A percentile compares a stretch with the other conserved stretches of the same genome.
Evolutionary conservation across 192 early-diverging fungal species (phyloP).

Genomic region (Coemansia sp.): DNA sequence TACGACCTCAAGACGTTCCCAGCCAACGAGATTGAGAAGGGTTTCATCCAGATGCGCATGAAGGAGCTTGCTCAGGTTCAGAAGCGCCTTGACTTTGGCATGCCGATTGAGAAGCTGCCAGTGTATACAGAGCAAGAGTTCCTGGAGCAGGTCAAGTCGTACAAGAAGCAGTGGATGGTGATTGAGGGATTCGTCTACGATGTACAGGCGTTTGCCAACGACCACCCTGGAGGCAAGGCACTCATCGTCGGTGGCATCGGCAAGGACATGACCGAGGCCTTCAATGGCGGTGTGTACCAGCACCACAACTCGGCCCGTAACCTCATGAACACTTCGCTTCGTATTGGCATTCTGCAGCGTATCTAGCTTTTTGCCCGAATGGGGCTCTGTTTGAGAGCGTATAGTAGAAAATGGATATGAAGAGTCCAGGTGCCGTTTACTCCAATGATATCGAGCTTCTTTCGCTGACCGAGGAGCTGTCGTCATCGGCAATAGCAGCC

Average conservation of each 20-base stretch:
- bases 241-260: conserved; percentile 69
- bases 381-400: neutral
- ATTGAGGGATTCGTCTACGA: conserved; percentile 83
- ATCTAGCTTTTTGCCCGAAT: conserved; percentile 5
- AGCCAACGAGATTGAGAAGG: conserved; percentile 74
- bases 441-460: conserved; percentile 25
- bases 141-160: conserved; percentile 57
- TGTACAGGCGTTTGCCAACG: conserved; percentile 71
- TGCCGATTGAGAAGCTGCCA: conserved; percentile 62
- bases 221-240: conserved; percentile 82
- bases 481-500: conserved; percentile 15
- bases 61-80: conserved; percentile 63
- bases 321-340: conserved; percentile 54
- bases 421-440: neutral
- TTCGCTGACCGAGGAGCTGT: conserved; percentile 16
- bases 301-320: conserved; percentile 87
- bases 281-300: conserved; percentile 87
- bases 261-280: conserved; percentile 77
- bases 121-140: conserved; percentile 60
- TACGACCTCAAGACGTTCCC: conserved; percentile 72
- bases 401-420: conserved; percentile 1
- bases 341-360: conserved; percentile 43
- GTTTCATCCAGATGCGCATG: conserved; percentile 71
- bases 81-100: conserved; percentile 67
- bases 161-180: conserved; percentile 70